These are phyloP conservation scores for Athelia psychrophila DNA, from an alignment of 1,284 basidiomycete genomes.

Conservation along the genomic window DNA sequence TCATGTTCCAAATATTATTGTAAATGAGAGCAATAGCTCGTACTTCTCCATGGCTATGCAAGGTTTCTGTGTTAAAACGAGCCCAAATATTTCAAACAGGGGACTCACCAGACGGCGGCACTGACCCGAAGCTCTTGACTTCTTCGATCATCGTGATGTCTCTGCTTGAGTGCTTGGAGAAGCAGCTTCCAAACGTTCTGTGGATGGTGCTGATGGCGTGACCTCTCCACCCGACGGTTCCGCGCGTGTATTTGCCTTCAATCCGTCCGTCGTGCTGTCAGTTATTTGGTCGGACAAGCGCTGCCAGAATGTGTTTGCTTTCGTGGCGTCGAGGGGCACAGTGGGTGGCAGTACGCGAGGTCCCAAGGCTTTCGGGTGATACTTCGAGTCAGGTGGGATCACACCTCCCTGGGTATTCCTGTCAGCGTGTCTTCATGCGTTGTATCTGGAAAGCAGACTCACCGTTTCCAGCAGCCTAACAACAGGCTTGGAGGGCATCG, in stretches of 20 bases:
- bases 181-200: too few species aligned
- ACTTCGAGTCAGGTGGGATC: constrained; percentile 49
- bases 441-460: constrained; percentile 37
- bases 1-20: constrained; percentile 2
- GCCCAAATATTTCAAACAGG: too few species aligned
- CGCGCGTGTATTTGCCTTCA: not conserved
- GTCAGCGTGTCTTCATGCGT: constrained; percentile 23
- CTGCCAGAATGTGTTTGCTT: not conserved
- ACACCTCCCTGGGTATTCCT: constrained; percentile 41
- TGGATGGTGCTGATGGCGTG: too few species aligned
- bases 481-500: constrained; percentile 78
- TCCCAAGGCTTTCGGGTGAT: constrained; percentile 35
- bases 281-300: not conserved
- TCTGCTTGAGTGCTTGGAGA: too few species aligned
- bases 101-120: too few species aligned
- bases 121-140: too few species aligned
- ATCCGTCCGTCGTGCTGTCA: not conserved
- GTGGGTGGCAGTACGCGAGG: constrained; percentile 5
- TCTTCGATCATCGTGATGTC: too few species aligned
- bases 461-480: constrained; percentile 81
- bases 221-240: too few species aligned
- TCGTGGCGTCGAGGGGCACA: constrained; percentile 1
- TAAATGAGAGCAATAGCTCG: too few species aligned
- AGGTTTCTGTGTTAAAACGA: too few species aligned
- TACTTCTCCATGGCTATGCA: too few species aligned